These are phyloP conservation scores for Lactarius quietus DNA, from an alignment of 768 basidiomycete genomes.

Conservation along the genomic window DNA sequence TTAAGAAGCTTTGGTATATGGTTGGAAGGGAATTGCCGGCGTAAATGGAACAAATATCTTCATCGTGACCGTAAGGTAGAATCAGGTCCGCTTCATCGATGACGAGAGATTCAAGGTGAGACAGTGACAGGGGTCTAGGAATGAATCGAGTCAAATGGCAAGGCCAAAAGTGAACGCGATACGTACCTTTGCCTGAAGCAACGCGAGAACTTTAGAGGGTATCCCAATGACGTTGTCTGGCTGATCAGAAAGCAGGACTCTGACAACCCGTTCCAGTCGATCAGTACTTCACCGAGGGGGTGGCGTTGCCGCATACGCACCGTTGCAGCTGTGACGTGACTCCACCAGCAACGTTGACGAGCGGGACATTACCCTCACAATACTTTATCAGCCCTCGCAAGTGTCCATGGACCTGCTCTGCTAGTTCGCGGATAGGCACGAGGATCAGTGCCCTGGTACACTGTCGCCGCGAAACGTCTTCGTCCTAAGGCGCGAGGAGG, in stretches of 20 bases:
- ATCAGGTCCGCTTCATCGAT: constrained; percentile 98
- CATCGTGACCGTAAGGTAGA: constrained; percentile 93
- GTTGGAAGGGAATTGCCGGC: constrained; percentile 69
- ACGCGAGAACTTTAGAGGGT: constrained; percentile 62
- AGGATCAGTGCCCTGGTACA: constrained; percentile 74
- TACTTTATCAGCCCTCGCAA: constrained; percentile 64
- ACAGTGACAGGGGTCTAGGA: constrained; percentile 58
- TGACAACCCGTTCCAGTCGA: constrained; percentile 24
- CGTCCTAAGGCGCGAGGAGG: neutral
- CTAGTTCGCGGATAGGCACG: constrained; percentile 88
- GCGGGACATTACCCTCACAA: constrained; percentile 68
- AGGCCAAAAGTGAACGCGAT: neutral
- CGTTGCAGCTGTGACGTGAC: constrained; percentile 67
- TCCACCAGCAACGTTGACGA: constrained; percentile 76
- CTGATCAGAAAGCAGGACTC: constrained; percentile 56
- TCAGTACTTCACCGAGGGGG: neutral
- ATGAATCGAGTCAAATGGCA: constrained; percentile 5
- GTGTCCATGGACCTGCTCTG: constrained; percentile 82
- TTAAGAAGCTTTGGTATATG: constrained; percentile 87
- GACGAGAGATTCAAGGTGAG: constrained; percentile 76
- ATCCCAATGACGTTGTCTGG: constrained; percentile 82
- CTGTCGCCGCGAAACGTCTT: constrained; percentile 34
- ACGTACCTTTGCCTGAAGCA: constrained; percentile 65
- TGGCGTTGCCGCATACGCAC: constrained; percentile 41
- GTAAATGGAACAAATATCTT: constrained; percentile 75